These are phyloP conservation scores for Phlyctochytrium planicorne DNA, from an alignment of 192 early-diverging fungal genomes.

Conservation along the genomic window DNA sequence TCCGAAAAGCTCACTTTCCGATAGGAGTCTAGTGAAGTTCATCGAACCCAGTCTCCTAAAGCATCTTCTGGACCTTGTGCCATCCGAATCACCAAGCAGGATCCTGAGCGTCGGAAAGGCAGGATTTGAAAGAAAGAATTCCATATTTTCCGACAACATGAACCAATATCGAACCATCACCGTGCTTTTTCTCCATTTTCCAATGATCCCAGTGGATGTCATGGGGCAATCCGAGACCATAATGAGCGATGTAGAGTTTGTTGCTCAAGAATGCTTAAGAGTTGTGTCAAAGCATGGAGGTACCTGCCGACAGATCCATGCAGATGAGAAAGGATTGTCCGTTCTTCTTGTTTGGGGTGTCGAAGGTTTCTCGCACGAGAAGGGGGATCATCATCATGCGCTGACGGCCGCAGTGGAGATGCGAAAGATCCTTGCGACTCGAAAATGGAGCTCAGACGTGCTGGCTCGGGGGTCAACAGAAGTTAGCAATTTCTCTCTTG, in stretches of 20 bases:
- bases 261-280: slow-evolving; percentile 4
- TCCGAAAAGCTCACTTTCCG: no score
- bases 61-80: neutral
- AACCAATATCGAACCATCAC: slow-evolving; percentile 23
- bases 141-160: neutral
- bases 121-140: no score
- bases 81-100: neutral
- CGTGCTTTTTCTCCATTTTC: slow-evolving; percentile 24
- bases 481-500: slow-evolving; percentile 7
- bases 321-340: slow-evolving; percentile 37
- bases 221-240: slow-evolving; percentile 8
- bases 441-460: no score
- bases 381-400: slow-evolving; percentile 23
- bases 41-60: neutral
- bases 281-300: slow-evolving; percentile 19
- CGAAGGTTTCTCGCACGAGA: slow-evolving; percentile 36
- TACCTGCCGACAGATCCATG: slow-evolving; percentile 26
- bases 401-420: slow-evolving; percentile 26
- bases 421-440: neutral
- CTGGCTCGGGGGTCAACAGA: no score
- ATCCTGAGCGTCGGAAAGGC: neutral
- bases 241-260: slow-evolving; percentile 8
- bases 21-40: no score
- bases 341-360: slow-evolving; percentile 38
- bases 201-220: slow-evolving; percentile 22